Evolutionary conservation across 768 basidiomycete genomes (phyloP), one percentile per base, ranked within the genome.

Genomic region (Ephemerocybe angulata): DNA sequence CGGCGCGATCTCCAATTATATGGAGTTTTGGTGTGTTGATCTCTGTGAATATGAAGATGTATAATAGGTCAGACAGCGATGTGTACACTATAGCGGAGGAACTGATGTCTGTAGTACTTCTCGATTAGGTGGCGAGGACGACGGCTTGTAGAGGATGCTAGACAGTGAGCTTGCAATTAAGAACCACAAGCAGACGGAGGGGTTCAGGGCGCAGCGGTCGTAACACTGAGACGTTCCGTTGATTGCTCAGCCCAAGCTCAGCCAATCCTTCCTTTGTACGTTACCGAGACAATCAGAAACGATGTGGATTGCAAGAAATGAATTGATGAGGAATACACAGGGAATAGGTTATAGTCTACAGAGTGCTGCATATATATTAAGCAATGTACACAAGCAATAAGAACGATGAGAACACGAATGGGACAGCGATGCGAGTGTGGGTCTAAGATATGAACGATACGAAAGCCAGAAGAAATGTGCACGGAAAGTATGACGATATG

Each of bases 41-140:
- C 87, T 96, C 97, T 69, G 90, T 92, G 7, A 98, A 98, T 68
- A 91, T 95, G 4, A 87, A 95, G 84, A 93, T 98, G 89, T 98
- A 93, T 68, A 98, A 98, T 60, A 76, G 87, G 44, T 88, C 91
- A 1, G 84, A 84, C 3, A 89, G 87, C 15, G 90, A 92, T 65
- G 87, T 96, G n/a, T 84, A 87, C 58, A 78, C 76, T 50, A 96
- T 95, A 90, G 91, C 95, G 5, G 85, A 92, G 66, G 91, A 94
- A 76, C 93, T 94, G 65, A 93, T 0, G 93, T 92, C 64, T 98
- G 97, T 66, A 70, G 87, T 84, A 85, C 55, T n/a, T 53, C 28
- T 30, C 56, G 89, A 93, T 49, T 90, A 96, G 55, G 90, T 19
- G 19, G 40, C 29, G 22, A 25, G 13, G 8, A 35, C 38, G 24